Conservation (phyloP, 2,329 filamentous ascomycete genomes). For the Mycosphaerella arachidis region DNA sequence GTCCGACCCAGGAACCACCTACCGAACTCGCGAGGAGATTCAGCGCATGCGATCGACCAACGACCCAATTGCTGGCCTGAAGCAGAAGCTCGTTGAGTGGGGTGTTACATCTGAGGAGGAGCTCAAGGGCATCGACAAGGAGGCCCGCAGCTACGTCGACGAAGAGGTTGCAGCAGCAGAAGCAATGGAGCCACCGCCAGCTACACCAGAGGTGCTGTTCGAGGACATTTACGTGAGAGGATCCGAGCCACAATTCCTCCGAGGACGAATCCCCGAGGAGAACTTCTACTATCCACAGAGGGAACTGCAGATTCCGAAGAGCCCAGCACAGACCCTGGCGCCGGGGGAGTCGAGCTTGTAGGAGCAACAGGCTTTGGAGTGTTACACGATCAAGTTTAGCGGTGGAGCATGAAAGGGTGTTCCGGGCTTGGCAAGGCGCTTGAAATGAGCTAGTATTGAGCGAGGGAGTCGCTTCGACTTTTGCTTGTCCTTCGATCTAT, state of each 20-base stretch:
- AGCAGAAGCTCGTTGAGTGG: constrained; percentile 98
- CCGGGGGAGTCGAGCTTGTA: constrained; percentile 15
- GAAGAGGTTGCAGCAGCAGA: constrained; percentile 87
- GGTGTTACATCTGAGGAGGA: constrained; percentile 85
- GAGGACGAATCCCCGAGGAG: constrained; percentile 85
- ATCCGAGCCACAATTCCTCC: constrained; percentile 80
- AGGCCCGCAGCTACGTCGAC: constrained; percentile 79
- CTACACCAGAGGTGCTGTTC: constrained; percentile 76
- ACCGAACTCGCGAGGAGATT: constrained; percentile 97
- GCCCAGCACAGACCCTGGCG: constrained; percentile 26
- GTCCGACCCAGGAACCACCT: constrained; percentile 98
- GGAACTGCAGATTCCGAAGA: constrained; percentile 27
- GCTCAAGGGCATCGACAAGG: constrained; percentile 93
- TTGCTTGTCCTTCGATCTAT: neutral
- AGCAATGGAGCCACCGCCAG: constrained; percentile 75
- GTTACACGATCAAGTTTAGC: neutral
- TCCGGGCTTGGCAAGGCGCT: constrained; percentile 8
- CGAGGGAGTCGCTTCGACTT: neutral
- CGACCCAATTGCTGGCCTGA: constrained; percentile 95
- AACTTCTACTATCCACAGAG: constrained; percentile 66
- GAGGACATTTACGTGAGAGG: constrained; percentile 95
- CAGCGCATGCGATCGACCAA: constrained; percentile 99
- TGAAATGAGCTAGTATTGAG: neutral
- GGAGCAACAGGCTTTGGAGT: neutral
- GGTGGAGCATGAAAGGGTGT: constrained; percentile 5